Base-by-base conservation (phyloP, 1,139 yeast genomes). In the Yamadazyma membranifaciens region DNA sequence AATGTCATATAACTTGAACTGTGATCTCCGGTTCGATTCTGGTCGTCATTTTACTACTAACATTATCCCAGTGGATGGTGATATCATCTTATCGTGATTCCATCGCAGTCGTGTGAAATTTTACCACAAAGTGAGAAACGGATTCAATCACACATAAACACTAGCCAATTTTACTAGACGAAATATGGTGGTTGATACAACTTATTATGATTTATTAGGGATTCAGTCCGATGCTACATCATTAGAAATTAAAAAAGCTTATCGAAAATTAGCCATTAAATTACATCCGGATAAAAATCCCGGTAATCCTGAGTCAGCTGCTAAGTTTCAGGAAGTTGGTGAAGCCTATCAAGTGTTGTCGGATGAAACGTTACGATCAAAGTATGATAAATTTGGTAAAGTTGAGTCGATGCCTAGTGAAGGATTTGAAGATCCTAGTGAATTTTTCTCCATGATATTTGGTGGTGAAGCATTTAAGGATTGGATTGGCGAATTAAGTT, bases 231-330 rank as follows among this genome's bases (percentile, higher is more conserved):
- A 78, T 22, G 98, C 98, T 31, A 79, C 91, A 1, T 79, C 85
- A 6, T 70, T 81, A 24, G 95, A 88, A 43, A 91, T 92, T 63
- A 94, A 92, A 62, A 88, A 87, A 62, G 96, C 97, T 0, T 92
- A 92, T 65, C 75, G 98, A 46, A 85, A 84, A 62, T 82, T 83
- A 57, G 98, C 98, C 7, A 83, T 92, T 59, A 73, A 68, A 44
- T 84, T 89, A 47, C 98, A 94, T 62, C 98, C 98, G 0, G 98
- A 92, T 62, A 94, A 92, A 67, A 89, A 92, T 56, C 98, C 97
- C 7, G 80, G 83, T 52, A 87, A 84, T 54, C 91, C 92, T 6
- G 68, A 69, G 24, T 96, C 97, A 4, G 91, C 91, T 34, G 65
- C 72, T 13, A 75, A 71, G 54, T 82, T 82, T 51, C 87, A 82